These are phyloP conservation scores for Cladosporium cucumerinum DNA, from an alignment of 2,329 filamentous ascomycete species.

Conservation along the genomic window DNA sequence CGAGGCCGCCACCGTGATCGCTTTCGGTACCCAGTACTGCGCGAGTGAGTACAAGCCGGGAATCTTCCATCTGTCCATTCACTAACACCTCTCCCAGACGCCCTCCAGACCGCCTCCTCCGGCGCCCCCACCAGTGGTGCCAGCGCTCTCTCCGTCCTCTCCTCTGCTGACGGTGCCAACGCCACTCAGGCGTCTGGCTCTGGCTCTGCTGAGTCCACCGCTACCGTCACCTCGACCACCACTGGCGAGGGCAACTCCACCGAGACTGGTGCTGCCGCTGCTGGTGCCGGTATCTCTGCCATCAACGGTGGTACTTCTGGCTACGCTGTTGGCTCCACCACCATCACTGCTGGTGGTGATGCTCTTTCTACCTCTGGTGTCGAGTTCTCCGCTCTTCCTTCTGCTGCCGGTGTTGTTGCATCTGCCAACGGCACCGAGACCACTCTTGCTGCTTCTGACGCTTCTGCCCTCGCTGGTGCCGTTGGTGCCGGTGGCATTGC, in stretches of 20 bases:
- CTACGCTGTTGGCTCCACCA: slow-evolving; percentile 20
- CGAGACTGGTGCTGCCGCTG: slow-evolving; percentile 13
- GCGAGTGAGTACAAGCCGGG: slow-evolving; percentile 21
- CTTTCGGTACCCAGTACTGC: slow-evolving; percentile 36
- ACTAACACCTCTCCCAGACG: background rate
- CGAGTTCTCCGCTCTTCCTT: slow-evolving; percentile 25
- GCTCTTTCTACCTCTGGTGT: slow-evolving; percentile 8
- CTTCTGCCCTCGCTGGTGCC: slow-evolving; percentile 19
- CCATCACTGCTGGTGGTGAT: slow-evolving; percentile 20
- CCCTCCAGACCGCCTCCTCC: slow-evolving; percentile 11
- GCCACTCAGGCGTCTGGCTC: slow-evolving; percentile 7
- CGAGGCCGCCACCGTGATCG: slow-evolving; percentile 32
- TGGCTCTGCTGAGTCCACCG: background rate
- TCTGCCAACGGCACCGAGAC: slow-evolving; percentile 23
- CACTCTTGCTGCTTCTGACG: slow-evolving; percentile 23
- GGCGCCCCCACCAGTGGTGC: slow-evolving; percentile 16
- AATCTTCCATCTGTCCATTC: background rate
- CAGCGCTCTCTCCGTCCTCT: slow-evolving; percentile 18
- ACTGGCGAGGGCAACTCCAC: slow-evolving; percentile 14
- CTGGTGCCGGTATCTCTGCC: slow-evolving; percentile 15
- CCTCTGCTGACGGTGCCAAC: slow-evolving; percentile 15
- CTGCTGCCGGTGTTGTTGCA: slow-evolving; percentile 22
- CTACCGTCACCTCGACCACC: slow-evolving; percentile 11
- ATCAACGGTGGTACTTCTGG: slow-evolving; percentile 17
- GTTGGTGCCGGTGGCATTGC: slow-evolving; percentile 14